Conservation (phyloP, 2,329 filamentous ascomycete genomes). For the Claviceps cyperi region DNA sequence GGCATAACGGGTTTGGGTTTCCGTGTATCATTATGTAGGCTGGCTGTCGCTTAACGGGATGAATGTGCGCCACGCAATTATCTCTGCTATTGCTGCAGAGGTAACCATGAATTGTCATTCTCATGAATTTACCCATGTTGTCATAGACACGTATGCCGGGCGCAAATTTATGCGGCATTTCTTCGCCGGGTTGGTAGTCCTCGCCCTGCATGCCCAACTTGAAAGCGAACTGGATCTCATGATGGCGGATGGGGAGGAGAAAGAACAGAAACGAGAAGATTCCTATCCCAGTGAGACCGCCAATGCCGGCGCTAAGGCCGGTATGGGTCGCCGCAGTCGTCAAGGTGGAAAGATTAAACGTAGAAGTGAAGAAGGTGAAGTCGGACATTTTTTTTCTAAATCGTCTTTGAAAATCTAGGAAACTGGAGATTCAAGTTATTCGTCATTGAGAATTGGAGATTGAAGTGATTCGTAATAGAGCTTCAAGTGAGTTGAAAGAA, state of each 20-base stretch:
- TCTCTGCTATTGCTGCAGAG: background rate
- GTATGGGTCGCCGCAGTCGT: too few species aligned
- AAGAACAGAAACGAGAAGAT: background rate
- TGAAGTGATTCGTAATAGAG: too few species aligned
- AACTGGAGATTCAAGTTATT: too few species aligned
- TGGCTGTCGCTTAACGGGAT: background rate
- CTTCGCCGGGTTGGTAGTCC: background rate
- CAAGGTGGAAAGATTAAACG: too few species aligned
- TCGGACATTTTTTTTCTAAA: too few species aligned
- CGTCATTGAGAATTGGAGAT: too few species aligned
- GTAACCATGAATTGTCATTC: background rate
- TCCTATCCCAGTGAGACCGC: background rate
- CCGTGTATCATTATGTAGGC: background rate
- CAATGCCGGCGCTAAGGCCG: background rate
- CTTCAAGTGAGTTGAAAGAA: too few species aligned
- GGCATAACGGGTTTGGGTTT: background rate
- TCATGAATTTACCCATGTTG: background rate
- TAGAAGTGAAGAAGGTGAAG: too few species aligned
- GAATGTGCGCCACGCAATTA: background rate
- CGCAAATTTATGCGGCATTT: background rate
- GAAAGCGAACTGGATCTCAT: background rate
- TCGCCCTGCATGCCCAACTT: background rate
- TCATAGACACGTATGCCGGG: background rate
- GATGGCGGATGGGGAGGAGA: fast-evolving
- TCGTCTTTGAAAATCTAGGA: too few species aligned